Conservation (phyloP, 257 asterid genomes). For the Fraxinus pennsylvanica region DNA sequence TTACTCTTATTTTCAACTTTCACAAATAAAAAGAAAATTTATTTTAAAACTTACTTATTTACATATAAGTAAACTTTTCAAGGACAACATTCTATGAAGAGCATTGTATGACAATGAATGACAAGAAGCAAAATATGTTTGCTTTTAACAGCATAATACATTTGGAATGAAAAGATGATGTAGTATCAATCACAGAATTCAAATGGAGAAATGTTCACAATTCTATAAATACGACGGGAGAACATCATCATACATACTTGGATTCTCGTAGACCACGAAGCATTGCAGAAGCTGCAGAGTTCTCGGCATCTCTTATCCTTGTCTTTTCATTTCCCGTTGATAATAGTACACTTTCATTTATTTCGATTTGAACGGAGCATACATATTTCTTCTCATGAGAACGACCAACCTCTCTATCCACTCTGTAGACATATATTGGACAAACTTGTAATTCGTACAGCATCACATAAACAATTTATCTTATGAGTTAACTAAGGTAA, state of each 20-base stretch:
- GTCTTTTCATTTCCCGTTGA: constrained; percentile 52
- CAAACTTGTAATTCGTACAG: neutral
- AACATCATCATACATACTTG: constrained; percentile 30
- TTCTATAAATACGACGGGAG: neutral
- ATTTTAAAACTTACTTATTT: too few species aligned
- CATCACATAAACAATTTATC: neutral
- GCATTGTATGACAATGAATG: too few species aligned
- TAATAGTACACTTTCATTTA: constrained; percentile 28
- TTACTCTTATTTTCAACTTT: too few species aligned
- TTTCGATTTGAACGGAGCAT: constrained; percentile 64
- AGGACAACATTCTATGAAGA: too few species aligned
- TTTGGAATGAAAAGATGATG: neutral
- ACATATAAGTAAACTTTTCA: too few species aligned
- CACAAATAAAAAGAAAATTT: too few species aligned
- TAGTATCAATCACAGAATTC: neutral
- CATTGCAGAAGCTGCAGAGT: constrained; percentile 79
- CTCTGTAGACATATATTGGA: constrained; percentile 40
- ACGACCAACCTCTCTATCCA: constrained; percentile 51
- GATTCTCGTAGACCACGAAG: constrained; percentile 43
- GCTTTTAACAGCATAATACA: neutral
- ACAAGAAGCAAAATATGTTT: neutral
- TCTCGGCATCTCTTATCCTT: constrained; percentile 67
- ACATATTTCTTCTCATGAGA: constrained; percentile 57
- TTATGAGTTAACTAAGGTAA: neutral
- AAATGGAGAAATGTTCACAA: neutral